Conservation (phyloP, 202 grass and related monocot genomes). For the Panicum virgatum region DNA sequence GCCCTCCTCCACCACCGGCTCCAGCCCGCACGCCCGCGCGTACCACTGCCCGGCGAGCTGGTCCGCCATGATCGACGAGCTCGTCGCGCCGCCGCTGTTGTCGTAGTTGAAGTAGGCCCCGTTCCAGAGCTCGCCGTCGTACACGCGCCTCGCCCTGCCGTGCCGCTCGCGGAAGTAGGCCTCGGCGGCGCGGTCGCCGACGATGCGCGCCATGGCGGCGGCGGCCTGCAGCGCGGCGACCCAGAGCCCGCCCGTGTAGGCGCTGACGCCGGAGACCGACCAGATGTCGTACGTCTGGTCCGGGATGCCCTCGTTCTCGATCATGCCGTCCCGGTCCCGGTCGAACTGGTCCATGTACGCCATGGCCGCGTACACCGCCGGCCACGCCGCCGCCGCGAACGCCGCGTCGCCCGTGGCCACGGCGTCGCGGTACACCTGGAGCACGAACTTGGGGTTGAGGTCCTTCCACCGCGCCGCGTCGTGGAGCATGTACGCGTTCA, state of each 20-base stretch:
- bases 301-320: conserved; percentile 75
- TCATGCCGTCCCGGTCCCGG: conserved; percentile 71
- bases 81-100: conserved; percentile 47
- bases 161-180: conserved; percentile 48
- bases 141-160: conserved; percentile 46
- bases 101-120: conserved; percentile 78
- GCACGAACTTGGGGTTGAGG: conserved; percentile 92
- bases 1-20: conserved; percentile 55
- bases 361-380: conserved; percentile 83
- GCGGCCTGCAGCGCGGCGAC: conserved; percentile 69
- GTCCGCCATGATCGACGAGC: conserved; percentile 69
- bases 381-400: conserved; percentile 69
- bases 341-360: conserved; percentile 96
- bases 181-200: conserved; percentile 47
- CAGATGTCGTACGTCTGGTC: conserved; percentile 90
- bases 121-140: conserved; percentile 63
- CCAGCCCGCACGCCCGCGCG: conserved; percentile 57
- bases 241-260: conserved; percentile 82
- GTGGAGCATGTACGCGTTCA: conserved; percentile 77
- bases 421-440: conserved; percentile 76
- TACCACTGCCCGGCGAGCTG: conserved; percentile 92
- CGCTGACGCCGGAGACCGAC: conserved; percentile 66
- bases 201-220: conserved; percentile 60
- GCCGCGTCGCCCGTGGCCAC: conserved; percentile 46
- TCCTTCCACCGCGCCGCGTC: conserved; percentile 79